Evolutionary conservation across 768 basidiomycete species (phyloP).

Genomic region (Panellus pusillus): DNA sequence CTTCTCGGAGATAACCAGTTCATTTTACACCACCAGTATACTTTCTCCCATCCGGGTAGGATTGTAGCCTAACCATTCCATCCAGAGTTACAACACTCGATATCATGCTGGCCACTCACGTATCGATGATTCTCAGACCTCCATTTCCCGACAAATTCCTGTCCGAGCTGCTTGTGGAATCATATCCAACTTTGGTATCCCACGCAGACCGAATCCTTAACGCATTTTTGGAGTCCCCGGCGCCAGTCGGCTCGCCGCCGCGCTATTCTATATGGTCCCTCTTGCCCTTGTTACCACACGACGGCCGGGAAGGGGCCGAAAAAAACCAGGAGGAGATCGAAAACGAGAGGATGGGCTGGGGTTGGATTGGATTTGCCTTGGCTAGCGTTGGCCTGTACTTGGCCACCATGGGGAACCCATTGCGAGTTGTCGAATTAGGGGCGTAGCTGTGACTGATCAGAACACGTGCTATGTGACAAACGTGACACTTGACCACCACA

Average conservation of each 20-base stretch:
- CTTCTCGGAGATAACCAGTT: constrained; percentile 52
- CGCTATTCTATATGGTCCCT: constrained; percentile 40
- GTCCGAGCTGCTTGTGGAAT: constrained; percentile 50
- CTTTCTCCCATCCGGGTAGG: not conserved
- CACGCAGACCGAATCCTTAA: constrained; percentile 56
- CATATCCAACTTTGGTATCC: constrained; percentile 55
- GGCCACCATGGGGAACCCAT: not conserved
- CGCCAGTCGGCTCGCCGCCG: constrained; percentile 17
- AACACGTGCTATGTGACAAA: not conserved
- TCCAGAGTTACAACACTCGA: constrained; percentile 65
- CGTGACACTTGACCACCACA: not conserved
- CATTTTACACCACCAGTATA: constrained; percentile 52
- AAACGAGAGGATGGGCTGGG: constrained; percentile 51
- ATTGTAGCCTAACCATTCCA: constrained; percentile 1
- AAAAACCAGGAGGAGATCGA: constrained; percentile 44
- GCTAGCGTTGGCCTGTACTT: constrained; percentile 40
- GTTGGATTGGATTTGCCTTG: constrained; percentile 48
- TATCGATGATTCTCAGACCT: constrained; percentile 57
- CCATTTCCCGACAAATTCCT: constrained; percentile 64
- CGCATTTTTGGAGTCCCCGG: constrained; percentile 25
- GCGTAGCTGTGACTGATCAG: not conserved
- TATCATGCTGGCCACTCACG: constrained; percentile 64
- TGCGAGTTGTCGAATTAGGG: not conserved
- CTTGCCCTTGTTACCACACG: constrained; percentile 30
- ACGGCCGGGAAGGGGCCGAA: constrained; percentile 10